Evolutionary conservation across 257 asterid species (phyloP), one percentile per base, ranked within the genome.

Genomic region (Gynochthodes officinalis): DNA sequence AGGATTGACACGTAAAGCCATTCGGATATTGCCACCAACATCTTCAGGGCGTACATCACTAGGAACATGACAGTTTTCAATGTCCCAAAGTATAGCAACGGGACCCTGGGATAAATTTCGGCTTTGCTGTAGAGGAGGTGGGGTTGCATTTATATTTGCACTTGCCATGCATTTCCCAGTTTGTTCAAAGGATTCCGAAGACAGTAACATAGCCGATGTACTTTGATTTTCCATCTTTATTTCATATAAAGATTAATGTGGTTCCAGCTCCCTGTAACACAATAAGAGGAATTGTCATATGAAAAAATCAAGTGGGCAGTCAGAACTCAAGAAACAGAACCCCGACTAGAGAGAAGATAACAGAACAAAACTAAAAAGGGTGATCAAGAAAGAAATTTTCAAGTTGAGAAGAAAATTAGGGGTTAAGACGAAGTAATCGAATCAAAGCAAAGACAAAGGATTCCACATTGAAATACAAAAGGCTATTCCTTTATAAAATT

Each of bases 61-160:
- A 12, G 98, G 98, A 58, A 93, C 90, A 0, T 95, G 97, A 66
- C 98, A 93, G 86, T 93, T 93, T 76, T 93, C 97, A 5, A 93
- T 91, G 87, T 93, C 98, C 98, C 98, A 93, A 60, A 91, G 90
- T 69, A 93, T 87, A 5, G 89, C 90, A 67, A 93, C 91, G 0
- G 89, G 87, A 64, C 96, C 96, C 5, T 76, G 80, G 37, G 76
- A 63, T 27, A 80, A 79, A 48, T 60, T 71, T 43, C 52, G 74
- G 46, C n/a, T 76, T 69, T 84, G 90, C 76, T 73, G 84, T 11
- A 68, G 35, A 27, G 78, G 73, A 73, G 82, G 78, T 19, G 27
- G 66, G 19, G 74, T 53, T 15, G 81, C 71, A 67, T 68, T 75
- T 28, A 73, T 16, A 64, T 72, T 83, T 52, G 86, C 60, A 80